phyloP scores from a whole-genome alignment of 805 yeast genomes.

The Sungouiozyma ichnusensis region DNA sequence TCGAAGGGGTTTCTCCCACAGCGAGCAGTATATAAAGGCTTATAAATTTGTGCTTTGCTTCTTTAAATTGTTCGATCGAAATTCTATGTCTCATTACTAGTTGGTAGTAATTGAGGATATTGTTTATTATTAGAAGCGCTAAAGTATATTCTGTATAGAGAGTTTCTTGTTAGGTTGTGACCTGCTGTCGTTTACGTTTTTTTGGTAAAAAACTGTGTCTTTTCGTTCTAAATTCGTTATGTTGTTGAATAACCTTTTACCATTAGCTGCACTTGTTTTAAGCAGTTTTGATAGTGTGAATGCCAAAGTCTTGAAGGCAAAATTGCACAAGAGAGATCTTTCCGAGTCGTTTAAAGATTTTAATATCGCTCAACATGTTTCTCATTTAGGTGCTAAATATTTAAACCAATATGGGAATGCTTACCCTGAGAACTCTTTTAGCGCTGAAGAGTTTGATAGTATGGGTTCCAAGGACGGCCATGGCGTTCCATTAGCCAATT shows the following conservation, averaged over 20 bases:
- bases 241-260: constrained; percentile 20
- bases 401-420: constrained; percentile 37
- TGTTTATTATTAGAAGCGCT: too few relatives aligned
- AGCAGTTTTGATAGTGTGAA: constrained; percentile 26
- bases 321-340: constrained; percentile 47
- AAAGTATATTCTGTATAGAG: too few relatives aligned
- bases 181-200: too few relatives aligned
- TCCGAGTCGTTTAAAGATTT: constrained; percentile 37
- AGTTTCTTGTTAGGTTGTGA: too few relatives aligned
- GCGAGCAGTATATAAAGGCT: not conserved
- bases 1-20: not conserved
- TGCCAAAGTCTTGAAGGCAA: constrained; percentile 45
- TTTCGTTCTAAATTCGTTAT: constrained; percentile 3
- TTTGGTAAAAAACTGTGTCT: too few relatives aligned
- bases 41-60: not conserved
- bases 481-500: constrained; percentile 82
- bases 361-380: constrained; percentile 42
- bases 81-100: too few relatives aligned
- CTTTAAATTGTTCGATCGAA: too few relatives aligned
- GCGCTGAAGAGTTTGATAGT: constrained; percentile 9
- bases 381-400: constrained; percentile 54
- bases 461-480: constrained; percentile 33
- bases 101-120: too few relatives aligned
- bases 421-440: constrained; percentile 31
- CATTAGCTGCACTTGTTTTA: constrained; percentile 22